Evolutionary conservation across 2,329 filamentous ascomycete species (phyloP), one percentile per base, ranked within the genome.

Genomic region (Apiospora hydei): DNA sequence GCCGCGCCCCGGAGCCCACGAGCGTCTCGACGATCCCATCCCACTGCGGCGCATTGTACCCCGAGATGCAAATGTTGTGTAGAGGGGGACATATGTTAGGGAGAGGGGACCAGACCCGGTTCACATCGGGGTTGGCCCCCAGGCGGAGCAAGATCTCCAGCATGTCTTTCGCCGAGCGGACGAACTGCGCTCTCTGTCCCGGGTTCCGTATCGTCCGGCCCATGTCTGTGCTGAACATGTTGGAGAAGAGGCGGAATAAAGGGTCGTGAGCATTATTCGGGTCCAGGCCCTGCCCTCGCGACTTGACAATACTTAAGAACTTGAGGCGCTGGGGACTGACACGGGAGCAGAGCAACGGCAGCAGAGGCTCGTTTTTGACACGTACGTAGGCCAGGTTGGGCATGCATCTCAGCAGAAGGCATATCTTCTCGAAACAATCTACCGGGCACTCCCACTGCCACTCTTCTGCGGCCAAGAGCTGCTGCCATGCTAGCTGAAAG

Each of bases 401-500:
- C 4, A 61, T 21, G 16, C 10, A 21, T n/a, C n/a, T 4, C 30
- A 61, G 53, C 8, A 38, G 53, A 61, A 61, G 53, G 38, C 53
- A 21, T 21, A 38, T 16, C 53, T 61, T 61, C 30, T n/a, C 4
- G 53, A 38, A 16, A 26, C 53, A 38, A 11, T 61, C 16, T 38
- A 11, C 30, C 18, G 30, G 3, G 7, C 24, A 16, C 14, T 18
- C 34, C 51, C 13, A 21, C 2, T 0, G 6, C 26, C 26, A 21
- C 26, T 11, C 18, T n/a, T 61, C 53, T 5, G 30, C 30, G 16
- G 3, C 2, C 53, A 38, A 34, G 6, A 61, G 16, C 30, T 61
- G 53, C 30, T 18, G 30, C 53, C 53, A 61, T 61, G n/a, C 53
- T 61, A 38, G 53, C n/a, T 61, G 16, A 26, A 61, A 61, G 53